Evolutionary conservation across 257 asterid species (phyloP), one percentile per base, ranked within the genome.

Genomic region (Apocynum venetum): DNA sequence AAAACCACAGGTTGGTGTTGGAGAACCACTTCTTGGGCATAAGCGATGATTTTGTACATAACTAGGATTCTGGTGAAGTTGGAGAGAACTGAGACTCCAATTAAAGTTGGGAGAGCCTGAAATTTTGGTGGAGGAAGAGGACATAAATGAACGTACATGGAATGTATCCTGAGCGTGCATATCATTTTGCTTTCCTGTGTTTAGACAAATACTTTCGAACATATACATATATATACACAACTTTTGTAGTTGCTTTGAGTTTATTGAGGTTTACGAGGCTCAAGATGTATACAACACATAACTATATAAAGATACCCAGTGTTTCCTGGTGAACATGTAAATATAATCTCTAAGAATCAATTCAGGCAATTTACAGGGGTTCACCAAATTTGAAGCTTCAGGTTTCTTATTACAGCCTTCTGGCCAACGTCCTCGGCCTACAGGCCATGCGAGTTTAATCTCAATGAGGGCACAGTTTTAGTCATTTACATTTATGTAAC

Each of bases 1-100:
- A 71, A 84, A 84, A 78, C 46, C 73, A 71, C 84, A 59, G 67
- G 84, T 84, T 57, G 80, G 57, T 73, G 35, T 71, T 59, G 88
- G 85, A 55, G 93, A 86, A 67, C 81, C 86, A 73, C 83, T 84
- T 74, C 78, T 63, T n/a, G 84, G 84, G 72, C 80, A 74, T 76
- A 82, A 78, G 81, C 71, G 76, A 78, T 76, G 67, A 79, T 60
- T 68, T 41, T 49, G 78, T 56, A 64, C 66, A 61, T 51, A 78
- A 20, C 73, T 41, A 2, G 61, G 71, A 41, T 61, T 8, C 25
- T 17, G 44, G n/a, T 51, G 31, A 60, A 64, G 31, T 36, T 64
- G 49, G 57, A 61, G 71, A 47, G 51, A 4, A 53, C 15, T 64
- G 31, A 0, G 63, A 64, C 20, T 63, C 47, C 48, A 25, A 25